phyloP scores from a whole-genome alignment of 768 basidiomycete species.

The Multifurca ochricompacta region DNA sequence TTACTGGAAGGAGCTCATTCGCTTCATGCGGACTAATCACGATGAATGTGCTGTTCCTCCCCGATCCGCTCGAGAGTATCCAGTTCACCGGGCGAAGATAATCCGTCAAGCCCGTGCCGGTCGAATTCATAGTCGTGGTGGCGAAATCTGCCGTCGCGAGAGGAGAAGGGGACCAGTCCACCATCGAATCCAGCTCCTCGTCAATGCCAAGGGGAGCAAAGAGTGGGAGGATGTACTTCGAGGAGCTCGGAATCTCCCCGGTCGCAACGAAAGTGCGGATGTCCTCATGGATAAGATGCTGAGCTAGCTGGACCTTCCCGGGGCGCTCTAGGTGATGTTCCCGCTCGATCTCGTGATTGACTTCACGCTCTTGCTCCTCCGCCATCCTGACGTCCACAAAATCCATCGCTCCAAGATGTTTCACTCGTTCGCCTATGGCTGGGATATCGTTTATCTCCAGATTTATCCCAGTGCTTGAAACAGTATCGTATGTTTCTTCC shows the following conservation, averaged over 20 bases:
- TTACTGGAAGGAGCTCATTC: constrained; percentile 4
- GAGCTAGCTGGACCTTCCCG: background rate
- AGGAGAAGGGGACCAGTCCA: background rate
- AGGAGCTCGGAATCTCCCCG: background rate
- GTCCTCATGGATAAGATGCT: background rate
- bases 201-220: background rate
- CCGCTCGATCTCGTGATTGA: background rate
- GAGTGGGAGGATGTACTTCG: background rate
- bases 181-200: background rate
- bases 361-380: constrained; percentile 7
- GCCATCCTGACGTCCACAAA: background rate
- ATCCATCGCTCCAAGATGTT: background rate
- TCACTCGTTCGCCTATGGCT: background rate
- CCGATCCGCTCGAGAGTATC: constrained; percentile 2
- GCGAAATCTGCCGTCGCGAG: background rate
- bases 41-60: background rate
- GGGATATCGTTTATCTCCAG: background rate
- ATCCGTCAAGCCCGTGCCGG: background rate
- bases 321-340: background rate
- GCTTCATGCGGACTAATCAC: constrained; percentile 6
- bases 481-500: background rate
- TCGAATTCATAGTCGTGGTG: background rate
- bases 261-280: background rate
- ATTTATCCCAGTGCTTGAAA: background rate
- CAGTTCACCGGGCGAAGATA: constrained; percentile 12